phyloP scores from a whole-genome alignment of 768 basidiomycete genomes.

The Calocybe indica region DNA sequence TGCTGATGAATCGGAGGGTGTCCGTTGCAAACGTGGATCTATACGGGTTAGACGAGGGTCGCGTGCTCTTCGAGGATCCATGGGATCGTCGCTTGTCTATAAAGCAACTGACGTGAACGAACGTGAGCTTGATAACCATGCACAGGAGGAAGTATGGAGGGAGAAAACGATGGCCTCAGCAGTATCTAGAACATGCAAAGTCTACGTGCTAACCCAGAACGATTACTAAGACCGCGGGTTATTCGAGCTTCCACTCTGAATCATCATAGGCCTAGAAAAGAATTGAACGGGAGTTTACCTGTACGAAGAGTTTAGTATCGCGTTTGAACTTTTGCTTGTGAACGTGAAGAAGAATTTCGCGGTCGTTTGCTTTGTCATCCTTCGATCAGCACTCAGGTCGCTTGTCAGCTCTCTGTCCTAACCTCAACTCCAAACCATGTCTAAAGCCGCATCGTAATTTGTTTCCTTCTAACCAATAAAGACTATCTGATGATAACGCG shows the following conservation, averaged over 20 bases:
- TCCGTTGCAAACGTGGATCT: slow-evolving; percentile 58
- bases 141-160: background rate
- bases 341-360: no score
- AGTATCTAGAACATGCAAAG: slow-evolving; percentile 87
- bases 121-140: background rate
- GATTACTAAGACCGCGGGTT: slow-evolving; percentile 40
- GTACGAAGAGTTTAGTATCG: no score
- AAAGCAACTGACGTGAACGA: slow-evolving; percentile 8
- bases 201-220: slow-evolving; percentile 68
- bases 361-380: no score
- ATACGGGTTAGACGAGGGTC: slow-evolving; percentile 74
- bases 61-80: slow-evolving; percentile 79
- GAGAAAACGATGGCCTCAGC: slow-evolving; percentile 49
- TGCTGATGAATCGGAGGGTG: slow-evolving; percentile 32
- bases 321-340: no score
- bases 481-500: no score
- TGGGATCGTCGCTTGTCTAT: slow-evolving; percentile 18
- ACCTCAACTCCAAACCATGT: no score
- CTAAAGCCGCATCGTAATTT: no score
- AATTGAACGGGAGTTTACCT: no score
- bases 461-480: no score
- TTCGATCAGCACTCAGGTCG: no score
- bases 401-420: no score
- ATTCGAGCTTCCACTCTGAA: slow-evolving; percentile 90
- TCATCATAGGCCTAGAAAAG: slow-evolving; percentile 48